Conservation (phyloP, 306 rosid genomes). For the Cajanus cajan region DNA sequence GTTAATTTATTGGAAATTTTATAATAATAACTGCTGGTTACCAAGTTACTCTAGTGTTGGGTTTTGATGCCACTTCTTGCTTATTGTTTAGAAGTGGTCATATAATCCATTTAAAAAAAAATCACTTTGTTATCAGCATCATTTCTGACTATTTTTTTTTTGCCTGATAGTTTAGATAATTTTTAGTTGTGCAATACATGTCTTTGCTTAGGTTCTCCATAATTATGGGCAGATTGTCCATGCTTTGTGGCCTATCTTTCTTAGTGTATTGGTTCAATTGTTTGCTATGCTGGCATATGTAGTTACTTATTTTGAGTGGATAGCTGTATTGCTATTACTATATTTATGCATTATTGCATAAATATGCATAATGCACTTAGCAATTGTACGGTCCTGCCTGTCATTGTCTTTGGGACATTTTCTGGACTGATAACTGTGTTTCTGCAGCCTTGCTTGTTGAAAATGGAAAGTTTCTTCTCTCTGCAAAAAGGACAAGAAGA, state of each 20-base stretch:
- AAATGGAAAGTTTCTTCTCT: conserved; percentile 94
- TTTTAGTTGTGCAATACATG: not conserved
- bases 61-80: conserved; percentile 1
- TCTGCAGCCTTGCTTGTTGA: conserved; percentile 89
- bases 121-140: not conserved
- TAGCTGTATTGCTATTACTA: not conserved
- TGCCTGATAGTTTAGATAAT: not conserved
- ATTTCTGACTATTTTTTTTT: not conserved
- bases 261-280: not conserved
- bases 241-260: not conserved
- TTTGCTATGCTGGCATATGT: conserved; percentile 5
- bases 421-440: conserved; percentile 27
- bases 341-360: not conserved
- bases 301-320: conserved; percentile 3
- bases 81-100: not conserved
- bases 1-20: not conserved
- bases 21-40: not conserved
- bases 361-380: not conserved
- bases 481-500: conserved; percentile 88
- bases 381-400: not conserved
- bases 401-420: not conserved
- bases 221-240: not conserved
- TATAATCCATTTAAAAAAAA: not conserved
- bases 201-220: not conserved
- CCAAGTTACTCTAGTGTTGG: not conserved